Evolutionary conservation across 2,329 filamentous ascomycete species (phyloP), one percentile per base, ranked within the genome.

Genomic region (Emergomyces orientalis): DNA sequence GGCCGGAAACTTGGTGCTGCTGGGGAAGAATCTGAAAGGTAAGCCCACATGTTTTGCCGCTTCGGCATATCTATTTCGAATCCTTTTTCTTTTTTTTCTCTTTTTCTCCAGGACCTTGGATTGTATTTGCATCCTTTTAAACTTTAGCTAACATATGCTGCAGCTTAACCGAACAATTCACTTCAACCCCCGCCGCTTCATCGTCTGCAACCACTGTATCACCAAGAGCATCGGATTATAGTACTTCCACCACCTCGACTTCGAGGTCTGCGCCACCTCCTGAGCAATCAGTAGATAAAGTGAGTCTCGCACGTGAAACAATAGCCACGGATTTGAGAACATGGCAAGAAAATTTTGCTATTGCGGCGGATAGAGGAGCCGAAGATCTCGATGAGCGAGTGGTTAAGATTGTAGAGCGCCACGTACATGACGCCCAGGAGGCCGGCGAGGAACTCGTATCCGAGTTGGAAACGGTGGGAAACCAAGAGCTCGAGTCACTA

Each of bases 261-360:
- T 63, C 61, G 22, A 63, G 70, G 8, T 60, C 71, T 49, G 65
- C 65, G 19, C 69, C 70, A 45, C 68, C 69, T 34, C 72, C 73
- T 22, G 74, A 81, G 2, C 81, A 82, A 0, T 75, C 81, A 14
- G 69, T 77, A 2, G 73, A 75, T 64, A 71, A 74, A 66, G 75
- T 71, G 57, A 78, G 67, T 72, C 63, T 76, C 69, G 65, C 72
- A 60, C 84, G 85, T 54, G 83, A 87, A 69, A 84, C 84, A 66
- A 89, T 97, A 60, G 61, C 63, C 37, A 60, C 37, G 3, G 94
- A 99, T 72, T 82, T 99, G 17, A 83, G 85, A 67, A 82, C 83
- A 62, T 99, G 94, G 93, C 89, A 97, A 75, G 85, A 85, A 65
- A 95, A 96, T 71, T 97, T 96, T 72, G 84, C 89, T 34, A 85